Conservation (phyloP, 345 rosid genomes). For the Populus deltoides region DNA sequence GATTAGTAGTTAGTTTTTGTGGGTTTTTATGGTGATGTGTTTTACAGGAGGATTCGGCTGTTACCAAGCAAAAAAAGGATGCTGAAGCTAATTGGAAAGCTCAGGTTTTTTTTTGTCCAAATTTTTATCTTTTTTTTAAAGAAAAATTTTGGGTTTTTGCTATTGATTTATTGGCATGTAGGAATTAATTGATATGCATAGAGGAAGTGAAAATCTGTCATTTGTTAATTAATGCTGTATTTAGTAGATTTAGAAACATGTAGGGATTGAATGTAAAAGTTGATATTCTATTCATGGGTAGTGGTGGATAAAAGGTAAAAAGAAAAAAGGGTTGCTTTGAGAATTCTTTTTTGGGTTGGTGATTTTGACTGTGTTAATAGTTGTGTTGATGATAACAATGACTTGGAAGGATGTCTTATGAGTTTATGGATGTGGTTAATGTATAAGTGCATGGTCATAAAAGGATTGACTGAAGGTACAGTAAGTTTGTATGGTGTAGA, state of each 20-base stretch:
- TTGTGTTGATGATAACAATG: too few species aligned
- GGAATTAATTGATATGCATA: not conserved
- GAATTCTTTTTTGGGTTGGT: not conserved
- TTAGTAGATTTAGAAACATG: not conserved
- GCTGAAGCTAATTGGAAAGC: conserved; percentile 97
- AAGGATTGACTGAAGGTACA: not conserved
- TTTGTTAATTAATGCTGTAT: not conserved
- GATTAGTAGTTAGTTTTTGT: not conserved
- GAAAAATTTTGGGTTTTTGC: not conserved
- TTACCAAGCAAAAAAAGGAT: conserved; percentile 88
- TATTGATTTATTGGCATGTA: not conserved
- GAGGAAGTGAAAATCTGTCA: not conserved
- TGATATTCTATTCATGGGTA: not conserved
- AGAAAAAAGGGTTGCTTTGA: not conserved
- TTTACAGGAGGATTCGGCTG: conserved; percentile 75
- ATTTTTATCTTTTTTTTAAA: not conserved
- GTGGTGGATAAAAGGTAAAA: not conserved
- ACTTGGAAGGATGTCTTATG: too few species aligned
- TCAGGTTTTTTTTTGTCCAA: conserved; percentile 46
- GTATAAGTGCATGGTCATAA: not conserved
- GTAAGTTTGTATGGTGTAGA: not conserved
- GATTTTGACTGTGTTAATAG: too few species aligned
- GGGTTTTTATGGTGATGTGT: not conserved
- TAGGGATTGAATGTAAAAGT: not conserved
- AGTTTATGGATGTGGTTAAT: not conserved